phyloP scores from a whole-genome alignment of 805 yeast genomes.

The Zygoascus bituminiphila region DNA sequence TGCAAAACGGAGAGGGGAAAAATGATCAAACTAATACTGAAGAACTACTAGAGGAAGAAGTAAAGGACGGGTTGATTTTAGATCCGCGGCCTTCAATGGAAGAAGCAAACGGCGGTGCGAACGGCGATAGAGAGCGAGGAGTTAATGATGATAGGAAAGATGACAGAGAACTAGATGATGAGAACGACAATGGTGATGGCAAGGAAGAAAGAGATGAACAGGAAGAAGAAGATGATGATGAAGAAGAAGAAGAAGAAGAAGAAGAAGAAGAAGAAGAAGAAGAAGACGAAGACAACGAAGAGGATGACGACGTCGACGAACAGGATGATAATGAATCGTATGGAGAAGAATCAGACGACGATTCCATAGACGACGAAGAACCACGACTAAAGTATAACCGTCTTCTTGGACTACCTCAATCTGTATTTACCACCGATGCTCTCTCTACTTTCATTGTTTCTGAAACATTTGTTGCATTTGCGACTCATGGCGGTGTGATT shows the following conservation, averaged over 20 bases:
- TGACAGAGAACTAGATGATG: background rate
- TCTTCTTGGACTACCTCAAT: slow-evolving; percentile 54
- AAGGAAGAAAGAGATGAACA: slow-evolving; percentile 1
- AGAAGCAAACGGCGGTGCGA: background rate
- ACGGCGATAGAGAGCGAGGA: background rate
- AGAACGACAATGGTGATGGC: background rate
- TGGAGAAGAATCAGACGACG: slow-evolving; percentile 28
- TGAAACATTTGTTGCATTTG: slow-evolving; percentile 62
- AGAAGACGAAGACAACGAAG: background rate
- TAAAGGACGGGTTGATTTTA: too few relatives aligned
- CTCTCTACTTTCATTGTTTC: slow-evolving; percentile 61
- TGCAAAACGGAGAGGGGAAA: background rate
- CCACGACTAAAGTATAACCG: slow-evolving; percentile 63
- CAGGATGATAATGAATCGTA: slow-evolving; percentile 18
- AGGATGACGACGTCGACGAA: slow-evolving; percentile 21
- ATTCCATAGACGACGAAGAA: slow-evolving; percentile 28
- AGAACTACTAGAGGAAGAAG: too few relatives aligned
- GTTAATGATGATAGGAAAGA: background rate
- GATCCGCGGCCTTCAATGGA: too few relatives aligned
- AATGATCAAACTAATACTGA: too few relatives aligned
- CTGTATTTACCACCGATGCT: slow-evolving; percentile 67
- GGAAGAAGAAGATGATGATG: slow-evolving; percentile 4
- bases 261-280: background rate
- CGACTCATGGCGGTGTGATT: slow-evolving; percentile 80
- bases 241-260: background rate